phyloP scores from a whole-genome alignment of 352 stramenopile genomes.

The Pythium insidiosum region DNA sequence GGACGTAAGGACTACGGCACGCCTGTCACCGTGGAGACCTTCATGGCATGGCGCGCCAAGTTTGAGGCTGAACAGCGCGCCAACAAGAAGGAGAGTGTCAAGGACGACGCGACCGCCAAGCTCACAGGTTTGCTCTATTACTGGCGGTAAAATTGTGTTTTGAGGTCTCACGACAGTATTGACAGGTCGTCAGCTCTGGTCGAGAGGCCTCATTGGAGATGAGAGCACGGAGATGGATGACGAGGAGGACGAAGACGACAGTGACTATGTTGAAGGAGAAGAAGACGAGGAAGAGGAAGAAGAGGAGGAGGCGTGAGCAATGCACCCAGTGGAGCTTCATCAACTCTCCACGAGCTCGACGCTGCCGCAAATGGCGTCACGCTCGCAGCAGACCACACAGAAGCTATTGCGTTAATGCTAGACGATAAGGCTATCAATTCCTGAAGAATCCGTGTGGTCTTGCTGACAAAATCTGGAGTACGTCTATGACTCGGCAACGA shows the following conservation, averaged over 20 bases:
- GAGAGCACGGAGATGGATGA: slow-evolving; percentile 29
- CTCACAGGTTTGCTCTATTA: too few species aligned
- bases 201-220: slow-evolving; percentile 63
- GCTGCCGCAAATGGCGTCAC: too few species aligned
- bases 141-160: too few species aligned
- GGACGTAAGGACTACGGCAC: slow-evolving; percentile 26
- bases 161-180: too few species aligned
- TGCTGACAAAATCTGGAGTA: neutral
- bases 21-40: slow-evolving; percentile 73
- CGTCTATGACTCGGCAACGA: slow-evolving; percentile 29
- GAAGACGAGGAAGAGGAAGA: slow-evolving; percentile 24
- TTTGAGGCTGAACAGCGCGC: slow-evolving; percentile 63
- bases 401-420: too few species aligned
- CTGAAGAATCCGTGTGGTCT: neutral
- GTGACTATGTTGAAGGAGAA: slow-evolving; percentile 22
- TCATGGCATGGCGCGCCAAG: slow-evolving; percentile 57
- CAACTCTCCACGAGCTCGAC: too few species aligned
- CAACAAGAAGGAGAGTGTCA: slow-evolving; percentile 35
- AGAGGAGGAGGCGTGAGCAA: too few species aligned
- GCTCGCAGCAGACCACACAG: too few species aligned
- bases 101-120: slow-evolving; percentile 65
- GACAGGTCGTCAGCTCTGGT: slow-evolving; percentile 68
- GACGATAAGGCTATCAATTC: too few species aligned
- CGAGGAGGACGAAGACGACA: slow-evolving; percentile 28
- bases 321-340: too few species aligned